Conservation (phyloP, 257 asterid species). For the Fraxinus pennsylvanica region DNA sequence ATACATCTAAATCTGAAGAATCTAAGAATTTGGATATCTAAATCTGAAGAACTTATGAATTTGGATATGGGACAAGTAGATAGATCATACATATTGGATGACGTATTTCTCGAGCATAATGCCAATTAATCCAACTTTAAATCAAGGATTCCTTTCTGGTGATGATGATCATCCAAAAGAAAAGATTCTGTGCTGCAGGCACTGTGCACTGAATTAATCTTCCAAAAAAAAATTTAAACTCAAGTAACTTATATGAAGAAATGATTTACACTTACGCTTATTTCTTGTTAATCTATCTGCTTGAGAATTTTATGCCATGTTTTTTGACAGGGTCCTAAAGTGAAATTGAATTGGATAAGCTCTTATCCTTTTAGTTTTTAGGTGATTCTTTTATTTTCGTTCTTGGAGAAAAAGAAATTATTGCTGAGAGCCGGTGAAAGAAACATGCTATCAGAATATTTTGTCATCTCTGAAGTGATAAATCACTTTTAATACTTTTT, state of each 20-base stretch:
- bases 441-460: not conserved
- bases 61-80: conserved; percentile 22
- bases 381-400: not conserved
- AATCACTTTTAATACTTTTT: not conserved
- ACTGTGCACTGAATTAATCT: not conserved
- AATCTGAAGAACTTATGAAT: conserved; percentile 6
- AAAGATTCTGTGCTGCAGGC: not conserved
- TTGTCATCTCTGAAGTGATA: not conserved
- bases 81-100: conserved; percentile 22
- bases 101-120: conserved; percentile 23
- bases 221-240: not conserved
- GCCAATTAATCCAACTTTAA: conserved; percentile 14
- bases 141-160: conserved; percentile 23
- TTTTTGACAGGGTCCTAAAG: conserved; percentile 28
- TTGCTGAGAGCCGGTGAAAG: not conserved
- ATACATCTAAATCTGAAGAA: not conserved
- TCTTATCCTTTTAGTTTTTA: conserved; percentile 37
- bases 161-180: conserved; percentile 23
- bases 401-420: not conserved
- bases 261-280: not conserved
- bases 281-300: conserved; percentile 19
- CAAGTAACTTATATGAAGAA: not conserved
- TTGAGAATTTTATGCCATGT: conserved; percentile 4
- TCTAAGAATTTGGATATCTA: no score
- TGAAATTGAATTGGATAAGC: conserved; percentile 45